A percentile compares a stretch with the other conserved stretches of the same genome.
Conservation (phyloP, 2,329 filamentous ascomycete genomes). For the Stagonosporopsis vannaccii region DNA sequence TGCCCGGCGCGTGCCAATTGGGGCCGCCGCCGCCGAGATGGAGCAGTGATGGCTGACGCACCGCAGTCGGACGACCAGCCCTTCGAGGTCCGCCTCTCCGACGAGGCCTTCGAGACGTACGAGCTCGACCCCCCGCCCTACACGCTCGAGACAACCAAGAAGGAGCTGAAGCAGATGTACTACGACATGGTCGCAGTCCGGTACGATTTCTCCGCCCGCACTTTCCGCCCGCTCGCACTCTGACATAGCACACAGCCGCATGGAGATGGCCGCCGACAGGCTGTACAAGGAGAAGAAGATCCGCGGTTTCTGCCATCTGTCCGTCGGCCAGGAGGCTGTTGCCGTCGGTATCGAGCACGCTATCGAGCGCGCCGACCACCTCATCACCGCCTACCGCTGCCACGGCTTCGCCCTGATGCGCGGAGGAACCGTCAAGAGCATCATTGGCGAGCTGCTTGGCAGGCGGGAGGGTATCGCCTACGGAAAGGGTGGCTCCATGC, state of each 20-base stretch:
- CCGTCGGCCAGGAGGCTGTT: slow-evolving; percentile 96
- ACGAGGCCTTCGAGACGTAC: slow-evolving; percentile 99
- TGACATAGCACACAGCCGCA: slow-evolving; percentile 70
- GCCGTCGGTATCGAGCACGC: slow-evolving; percentile 97
- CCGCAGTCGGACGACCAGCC: slow-evolving; percentile 87
- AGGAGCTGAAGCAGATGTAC: slow-evolving; percentile 99
- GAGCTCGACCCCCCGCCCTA: slow-evolving; percentile 96
- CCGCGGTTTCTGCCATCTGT: slow-evolving; percentile 98
- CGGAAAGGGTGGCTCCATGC: slow-evolving; percentile 99
- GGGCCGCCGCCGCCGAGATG: not conserved
- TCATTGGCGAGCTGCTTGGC: slow-evolving; percentile 95
- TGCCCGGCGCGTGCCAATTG: slow-evolving; percentile 5
- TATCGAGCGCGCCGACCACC: slow-evolving; percentile 86
- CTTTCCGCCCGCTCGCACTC: slow-evolving; percentile 5
- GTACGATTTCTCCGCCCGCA: slow-evolving; percentile 62
- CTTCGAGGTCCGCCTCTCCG: slow-evolving; percentile 90
- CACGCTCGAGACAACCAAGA: slow-evolving; percentile 93
- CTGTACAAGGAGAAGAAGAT: slow-evolving; percentile 99
- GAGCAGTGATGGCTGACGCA: slow-evolving; percentile 28
- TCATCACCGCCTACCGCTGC: slow-evolving; percentile 98
- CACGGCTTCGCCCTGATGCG: slow-evolving; percentile 99
- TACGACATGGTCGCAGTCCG: slow-evolving; percentile 93
- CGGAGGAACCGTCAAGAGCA: slow-evolving; percentile 85
- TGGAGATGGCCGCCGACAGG: slow-evolving; percentile 99
- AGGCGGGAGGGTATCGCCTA: slow-evolving; percentile 96